These are phyloP conservation scores for Sporothrix brasiliensis DNA, from an alignment of 2,329 filamentous ascomycete species.

Conservation along the genomic window DNA sequence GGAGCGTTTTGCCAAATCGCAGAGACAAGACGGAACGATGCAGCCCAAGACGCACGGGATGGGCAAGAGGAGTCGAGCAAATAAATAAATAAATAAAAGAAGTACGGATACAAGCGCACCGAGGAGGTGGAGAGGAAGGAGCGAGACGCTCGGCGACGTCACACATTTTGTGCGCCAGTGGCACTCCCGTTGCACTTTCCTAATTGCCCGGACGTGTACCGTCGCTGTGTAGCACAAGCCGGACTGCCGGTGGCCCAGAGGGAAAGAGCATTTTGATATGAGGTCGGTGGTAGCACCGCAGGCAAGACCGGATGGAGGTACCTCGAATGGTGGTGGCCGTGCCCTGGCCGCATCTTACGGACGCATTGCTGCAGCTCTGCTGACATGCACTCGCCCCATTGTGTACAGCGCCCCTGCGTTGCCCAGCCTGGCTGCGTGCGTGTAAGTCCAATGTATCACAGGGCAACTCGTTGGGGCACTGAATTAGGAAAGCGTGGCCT, in stretches of 20 bases:
- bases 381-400: conserved; percentile 7
- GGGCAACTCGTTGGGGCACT: background rate
- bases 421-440: background rate
- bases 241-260: conserved; percentile 26
- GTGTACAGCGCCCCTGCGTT: conserved; percentile 16
- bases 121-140: background rate
- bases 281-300: conserved; percentile 1
- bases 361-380: conserved; percentile 15
- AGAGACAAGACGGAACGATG: conserved; percentile 13
- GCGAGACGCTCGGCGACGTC: background rate
- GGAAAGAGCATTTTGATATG: background rate
- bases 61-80: no score
- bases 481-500: background rate
- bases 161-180: background rate
- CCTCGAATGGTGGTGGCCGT: background rate
- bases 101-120: background rate
- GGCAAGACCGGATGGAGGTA: conserved; percentile 9
- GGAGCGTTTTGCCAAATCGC: background rate
- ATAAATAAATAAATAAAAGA: no score
- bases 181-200: conserved; percentile 16
- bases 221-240: conserved; percentile 25
- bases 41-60: background rate
- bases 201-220: conserved; percentile 10
- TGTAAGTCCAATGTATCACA: conserved; percentile 20
- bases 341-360: conserved; percentile 14